These are phyloP conservation scores for Trichomonas tenax DNA, from an alignment of 208 protist genomes.

Conservation along the genomic window DNA sequence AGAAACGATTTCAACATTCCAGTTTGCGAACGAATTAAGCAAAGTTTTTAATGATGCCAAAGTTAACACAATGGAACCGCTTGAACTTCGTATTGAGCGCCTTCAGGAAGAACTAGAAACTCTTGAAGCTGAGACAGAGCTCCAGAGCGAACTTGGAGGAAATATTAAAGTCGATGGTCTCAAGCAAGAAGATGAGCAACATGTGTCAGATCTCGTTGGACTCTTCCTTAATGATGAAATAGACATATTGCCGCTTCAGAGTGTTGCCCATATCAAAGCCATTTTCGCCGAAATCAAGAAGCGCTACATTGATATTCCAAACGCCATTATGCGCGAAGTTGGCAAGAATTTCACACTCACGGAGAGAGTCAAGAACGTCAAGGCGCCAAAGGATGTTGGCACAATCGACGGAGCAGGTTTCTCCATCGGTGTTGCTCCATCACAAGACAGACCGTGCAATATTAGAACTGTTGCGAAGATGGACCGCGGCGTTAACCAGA, in stretches of 20 bases:
- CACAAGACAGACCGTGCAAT: not conserved
- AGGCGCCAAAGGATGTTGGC: slow-evolving; percentile 12
- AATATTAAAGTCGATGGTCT: not conserved
- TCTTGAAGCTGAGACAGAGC: not conserved
- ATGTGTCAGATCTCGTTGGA: not conserved
- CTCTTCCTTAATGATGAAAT: not conserved
- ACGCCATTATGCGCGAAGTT: not conserved
- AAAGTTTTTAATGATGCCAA: not conserved
- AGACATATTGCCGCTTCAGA: not conserved
- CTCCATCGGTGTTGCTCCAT: not conserved
- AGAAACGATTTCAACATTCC: not conserved
- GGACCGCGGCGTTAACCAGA: not conserved
- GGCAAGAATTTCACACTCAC: not conserved
- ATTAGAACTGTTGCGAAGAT: not conserved
- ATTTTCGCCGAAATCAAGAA: slow-evolving; percentile 10
- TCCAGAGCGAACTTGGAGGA: not conserved
- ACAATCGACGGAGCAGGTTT: not conserved
- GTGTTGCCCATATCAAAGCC: not conserved
- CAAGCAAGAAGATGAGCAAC: slow-evolving; percentile 4
- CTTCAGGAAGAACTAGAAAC: not conserved
- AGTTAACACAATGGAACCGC: slow-evolving; percentile 19
- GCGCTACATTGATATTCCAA: not conserved
- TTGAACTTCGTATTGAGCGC: not conserved
- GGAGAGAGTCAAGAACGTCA: not conserved
- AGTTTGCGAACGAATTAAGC: not conserved